Conservation (phyloP, 2,329 filamentous ascomycete species). For the Biscogniauxia mediterranea region DNA sequence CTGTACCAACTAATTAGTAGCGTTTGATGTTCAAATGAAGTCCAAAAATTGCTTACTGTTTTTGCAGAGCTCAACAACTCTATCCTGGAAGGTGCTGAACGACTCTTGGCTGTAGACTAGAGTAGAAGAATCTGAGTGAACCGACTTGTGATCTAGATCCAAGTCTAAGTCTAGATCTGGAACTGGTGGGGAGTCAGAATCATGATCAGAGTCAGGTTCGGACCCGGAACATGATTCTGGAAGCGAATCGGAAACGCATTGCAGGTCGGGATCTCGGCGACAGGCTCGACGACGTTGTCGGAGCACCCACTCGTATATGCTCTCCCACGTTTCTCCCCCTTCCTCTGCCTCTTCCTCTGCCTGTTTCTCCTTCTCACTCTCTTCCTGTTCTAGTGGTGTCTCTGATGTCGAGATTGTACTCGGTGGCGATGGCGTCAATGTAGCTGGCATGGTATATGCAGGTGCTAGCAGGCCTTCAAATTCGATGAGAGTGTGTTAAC, state of each 20-base stretch:
- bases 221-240: not conserved
- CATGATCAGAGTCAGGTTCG: too few relatives aligned
- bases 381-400: too few relatives aligned
- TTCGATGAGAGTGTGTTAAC: too few relatives aligned
- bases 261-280: not conserved
- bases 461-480: too few relatives aligned
- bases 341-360: too few relatives aligned
- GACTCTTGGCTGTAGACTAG: constrained; percentile 7
- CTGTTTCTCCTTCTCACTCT: not conserved
- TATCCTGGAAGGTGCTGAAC: constrained; percentile 6
- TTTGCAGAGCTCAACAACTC: constrained; percentile 2
- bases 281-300: not conserved
- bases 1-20: not conserved
- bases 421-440: too few relatives aligned
- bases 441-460: too few relatives aligned
- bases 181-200: too few relatives aligned
- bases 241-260: not conserved
- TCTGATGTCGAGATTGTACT: too few relatives aligned
- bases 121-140: constrained; percentile 1
- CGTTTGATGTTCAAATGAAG: not conserved
- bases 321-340: not conserved
- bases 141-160: not conserved
- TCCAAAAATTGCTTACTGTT: not conserved
- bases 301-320: not conserved
- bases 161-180: not conserved